phyloP scores from a whole-genome alignment of 2,329 filamentous ascomycete species.

The Talaromyces sp. region DNA sequence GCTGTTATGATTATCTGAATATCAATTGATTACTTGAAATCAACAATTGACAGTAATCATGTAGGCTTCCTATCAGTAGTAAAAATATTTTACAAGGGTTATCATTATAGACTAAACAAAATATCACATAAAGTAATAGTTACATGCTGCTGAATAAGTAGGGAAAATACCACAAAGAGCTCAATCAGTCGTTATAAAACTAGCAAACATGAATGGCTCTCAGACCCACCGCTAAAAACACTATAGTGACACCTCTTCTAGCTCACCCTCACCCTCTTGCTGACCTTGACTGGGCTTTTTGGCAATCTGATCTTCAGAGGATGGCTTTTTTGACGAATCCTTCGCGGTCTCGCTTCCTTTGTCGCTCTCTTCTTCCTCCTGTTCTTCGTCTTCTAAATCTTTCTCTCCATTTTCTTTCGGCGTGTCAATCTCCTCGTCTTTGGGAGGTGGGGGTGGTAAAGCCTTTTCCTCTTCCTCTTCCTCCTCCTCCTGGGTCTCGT shows the following conservation, averaged over 20 bases:
- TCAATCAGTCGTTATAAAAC: neutral
- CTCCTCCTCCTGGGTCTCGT: slow-evolving; percentile 3
- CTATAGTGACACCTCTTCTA: slow-evolving; percentile 18
- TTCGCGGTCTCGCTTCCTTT: slow-evolving; percentile 3
- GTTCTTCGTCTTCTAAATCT: slow-evolving; percentile 8
- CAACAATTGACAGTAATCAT: neutral
- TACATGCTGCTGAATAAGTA: neutral
- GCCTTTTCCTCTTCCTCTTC: slow-evolving; percentile 9
- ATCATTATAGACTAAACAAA: neutral
- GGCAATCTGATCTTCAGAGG: neutral
- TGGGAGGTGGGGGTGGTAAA: slow-evolving; percentile 15
- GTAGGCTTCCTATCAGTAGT: neutral
- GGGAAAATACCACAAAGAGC: neutral
- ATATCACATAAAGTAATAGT: neutral
- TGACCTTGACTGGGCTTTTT: slow-evolving; percentile 5
- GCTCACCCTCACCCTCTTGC: slow-evolving; percentile 13
- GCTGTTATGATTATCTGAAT: neutral
- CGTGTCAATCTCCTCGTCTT: slow-evolving; percentile 12
- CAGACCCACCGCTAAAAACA: neutral
- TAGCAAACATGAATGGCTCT: neutral
- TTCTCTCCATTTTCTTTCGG: slow-evolving; percentile 15
- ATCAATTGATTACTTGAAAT: neutral
- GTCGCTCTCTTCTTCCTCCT: slow-evolving; percentile 10
- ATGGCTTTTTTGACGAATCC: slow-evolving; percentile 7
- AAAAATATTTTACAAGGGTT: neutral